Evolutionary conservation across 2,329 filamentous ascomycete species (phyloP), one percentile per base, ranked within the genome.

Genomic region (Ophiostoma australiae): DNA sequence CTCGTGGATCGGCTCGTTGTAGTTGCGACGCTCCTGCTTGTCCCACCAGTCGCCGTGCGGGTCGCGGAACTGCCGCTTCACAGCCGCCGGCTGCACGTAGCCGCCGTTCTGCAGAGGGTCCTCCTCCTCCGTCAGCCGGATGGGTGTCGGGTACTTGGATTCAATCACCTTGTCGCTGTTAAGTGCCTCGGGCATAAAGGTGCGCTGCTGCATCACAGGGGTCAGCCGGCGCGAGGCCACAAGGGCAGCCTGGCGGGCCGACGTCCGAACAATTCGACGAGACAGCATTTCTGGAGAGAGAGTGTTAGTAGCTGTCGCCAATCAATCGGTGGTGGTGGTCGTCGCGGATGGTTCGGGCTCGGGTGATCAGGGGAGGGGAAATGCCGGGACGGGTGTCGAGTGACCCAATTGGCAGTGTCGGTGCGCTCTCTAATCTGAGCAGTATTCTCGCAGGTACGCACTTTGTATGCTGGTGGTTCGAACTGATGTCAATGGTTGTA

Each of bases 31-130:
- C 81, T 98, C 95, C 83, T 99, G 95, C 81, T 93, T 91, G 82
- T 99, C 94, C 92, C 93, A 98, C 93, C 93, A 99, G 79, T 92
- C 90, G 78, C 82, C 94, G 80, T 98, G 88, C 48, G 96, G 95
- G 81, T 98, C 95, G 79, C 95, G 92, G 83, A 93, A 91, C 80
- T 93, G 90, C 76, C 94, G 91, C 86, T 97, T 97, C 81, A 94
- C 84, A 70, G 85, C 82, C 17, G 89, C 88, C 72, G 92, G 91
- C 82, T 94, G 93, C 78, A 91, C 86, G 80, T 93, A 95, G 80
- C 90, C 91, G 78, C 92, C 92, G 81, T 94, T 96, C 91, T 94
- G 13, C 67, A 81, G 83, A 23, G 90, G 90, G 76, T 91, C 89
- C 77, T 90, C 85, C 69, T 86, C 83, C 39, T 90, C 87, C 72